Base-by-base conservation (phyloP, 2,329 filamentous ascomycete genomes). In the Blastomyces silverae region DNA sequence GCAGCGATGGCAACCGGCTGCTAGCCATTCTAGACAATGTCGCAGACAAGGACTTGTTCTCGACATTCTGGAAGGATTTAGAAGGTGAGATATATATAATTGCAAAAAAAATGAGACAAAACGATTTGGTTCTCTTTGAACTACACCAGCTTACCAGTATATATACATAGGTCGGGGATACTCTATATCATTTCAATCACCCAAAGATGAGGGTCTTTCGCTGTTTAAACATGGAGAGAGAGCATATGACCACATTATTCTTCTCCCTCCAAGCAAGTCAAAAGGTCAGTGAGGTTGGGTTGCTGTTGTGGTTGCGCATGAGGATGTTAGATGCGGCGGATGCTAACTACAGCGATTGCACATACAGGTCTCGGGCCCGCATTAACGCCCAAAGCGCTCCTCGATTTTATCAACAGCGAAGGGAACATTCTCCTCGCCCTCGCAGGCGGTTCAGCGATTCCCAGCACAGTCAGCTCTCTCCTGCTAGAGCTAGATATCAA, bases 351-450 rank as follows among this genome's bases (percentile, higher is more conserved):
- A 60, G 28, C 59, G 5, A 8, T 15, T 44, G 37, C 20, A 59
- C 7, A 42, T 62, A 63, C 67, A 92, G 90, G 91, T 67, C 89
- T 97, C 66, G 94, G 94, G 64, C 92, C 93, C 69, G 87, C 89
- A 71, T 81, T 99, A 75, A 93, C 91, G 2, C 91, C 94, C 62
- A 91, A 91, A 75, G 80, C 88, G 68, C 85, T 99, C 70, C 84
- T 97, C 76, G 86, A 97, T 71, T 99, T 97, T 79, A 81, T 96
- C 81, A 94, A 96, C 78, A 87, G 88, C 65, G 83, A 94, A 66
- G 94, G 94, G 77, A 99, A 99, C 79, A 85, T 99, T 73, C 84
- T 99, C 67, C 81, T 97, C 64, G 87, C 91, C 39, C 87, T 97
- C 67, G 92, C 92, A 44, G 87, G 90, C 69, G 84, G 85, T 64